Conservation (phyloP, 2,329 filamentous ascomycete species). For the Keithomyces neogunnii region DNA sequence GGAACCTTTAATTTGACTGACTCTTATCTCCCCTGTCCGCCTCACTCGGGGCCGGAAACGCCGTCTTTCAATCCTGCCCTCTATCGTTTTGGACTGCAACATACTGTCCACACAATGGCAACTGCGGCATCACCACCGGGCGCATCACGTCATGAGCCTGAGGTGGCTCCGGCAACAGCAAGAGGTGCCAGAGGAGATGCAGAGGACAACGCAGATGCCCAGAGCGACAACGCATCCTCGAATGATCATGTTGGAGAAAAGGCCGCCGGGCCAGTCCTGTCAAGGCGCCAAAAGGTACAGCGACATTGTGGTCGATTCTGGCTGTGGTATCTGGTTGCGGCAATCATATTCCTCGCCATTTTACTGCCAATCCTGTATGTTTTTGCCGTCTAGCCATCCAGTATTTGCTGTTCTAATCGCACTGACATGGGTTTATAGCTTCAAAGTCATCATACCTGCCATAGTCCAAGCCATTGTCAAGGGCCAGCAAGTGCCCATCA, state of each 20-base stretch:
- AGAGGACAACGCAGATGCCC: not conserved
- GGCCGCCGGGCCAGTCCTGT: not conserved
- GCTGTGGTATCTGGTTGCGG: conserved; percentile 33
- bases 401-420: too few relatives aligned
- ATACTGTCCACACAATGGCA: not conserved
- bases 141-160: not conserved
- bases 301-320: conserved; percentile 33
- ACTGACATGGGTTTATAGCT: conserved; percentile 20
- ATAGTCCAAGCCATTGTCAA: conserved; percentile 36
- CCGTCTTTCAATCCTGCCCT: not conserved
- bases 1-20: not conserved
- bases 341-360: conserved; percentile 33
- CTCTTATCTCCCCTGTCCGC: not conserved
- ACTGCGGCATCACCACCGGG: not conserved
- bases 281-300: conserved; percentile 28
- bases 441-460: conserved; percentile 36
- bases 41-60: not conserved
- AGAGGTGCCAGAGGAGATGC: conserved; percentile 3
- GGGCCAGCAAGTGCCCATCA: conserved; percentile 29
- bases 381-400: too few relatives aligned
- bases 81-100: not conserved
- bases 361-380: conserved; percentile 37
- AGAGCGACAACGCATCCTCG: conserved; percentile 2
- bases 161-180: not conserved
- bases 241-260: conserved; percentile 6